A percentile compares a stretch with the other conserved stretches of the same genome.
phyloP scores from a whole-genome alignment of 2,329 filamentous ascomycete genomes.

The Phialemonium atrogriseum region DNA sequence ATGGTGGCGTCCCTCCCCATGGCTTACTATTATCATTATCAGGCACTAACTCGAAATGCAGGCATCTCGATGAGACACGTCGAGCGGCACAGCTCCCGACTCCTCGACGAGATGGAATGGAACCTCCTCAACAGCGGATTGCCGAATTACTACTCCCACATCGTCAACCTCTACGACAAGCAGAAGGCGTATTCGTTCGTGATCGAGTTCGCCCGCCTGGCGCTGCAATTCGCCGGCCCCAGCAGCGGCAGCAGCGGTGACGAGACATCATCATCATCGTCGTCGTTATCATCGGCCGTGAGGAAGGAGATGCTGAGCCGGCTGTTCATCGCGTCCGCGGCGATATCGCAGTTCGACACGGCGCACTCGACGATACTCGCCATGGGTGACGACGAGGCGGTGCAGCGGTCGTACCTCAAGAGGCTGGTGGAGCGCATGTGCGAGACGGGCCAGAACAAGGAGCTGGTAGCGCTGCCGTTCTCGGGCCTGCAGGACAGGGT shows the following conservation, averaged over 20 bases:
- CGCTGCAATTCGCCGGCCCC: slow-evolving; percentile 53
- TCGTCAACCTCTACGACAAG: slow-evolving; percentile 74
- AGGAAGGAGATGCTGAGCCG: slow-evolving; percentile 70
- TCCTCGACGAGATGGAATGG: slow-evolving; percentile 72
- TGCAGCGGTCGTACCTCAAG: slow-evolving; percentile 65
- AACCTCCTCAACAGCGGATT: slow-evolving; percentile 62
- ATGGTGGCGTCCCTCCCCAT: background rate
- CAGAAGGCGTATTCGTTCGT: slow-evolving; percentile 71
- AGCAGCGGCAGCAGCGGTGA: slow-evolving; percentile 12
- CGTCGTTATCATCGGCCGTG: slow-evolving; percentile 27
- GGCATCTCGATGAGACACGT: slow-evolving; percentile 36
- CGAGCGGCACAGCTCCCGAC: slow-evolving; percentile 50
- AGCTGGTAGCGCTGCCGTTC: slow-evolving; percentile 71
- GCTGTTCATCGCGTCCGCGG: slow-evolving; percentile 73
- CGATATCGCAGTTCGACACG: slow-evolving; percentile 70
- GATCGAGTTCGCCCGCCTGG: slow-evolving; percentile 71
- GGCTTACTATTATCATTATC: too few species aligned
- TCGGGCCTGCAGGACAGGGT: slow-evolving; percentile 68
- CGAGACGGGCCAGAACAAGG: slow-evolving; percentile 54
- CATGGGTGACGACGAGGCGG: slow-evolving; percentile 60
- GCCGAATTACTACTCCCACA: slow-evolving; percentile 78
- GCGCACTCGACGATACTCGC: slow-evolving; percentile 73
- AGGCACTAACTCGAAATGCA: slow-evolving; percentile 22
- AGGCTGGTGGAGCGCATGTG: slow-evolving; percentile 64
- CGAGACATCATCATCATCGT: too few species aligned